Conservation (phyloP, 1,284 basidiomycete species). For the Ceratobasidium sp. region DNA sequence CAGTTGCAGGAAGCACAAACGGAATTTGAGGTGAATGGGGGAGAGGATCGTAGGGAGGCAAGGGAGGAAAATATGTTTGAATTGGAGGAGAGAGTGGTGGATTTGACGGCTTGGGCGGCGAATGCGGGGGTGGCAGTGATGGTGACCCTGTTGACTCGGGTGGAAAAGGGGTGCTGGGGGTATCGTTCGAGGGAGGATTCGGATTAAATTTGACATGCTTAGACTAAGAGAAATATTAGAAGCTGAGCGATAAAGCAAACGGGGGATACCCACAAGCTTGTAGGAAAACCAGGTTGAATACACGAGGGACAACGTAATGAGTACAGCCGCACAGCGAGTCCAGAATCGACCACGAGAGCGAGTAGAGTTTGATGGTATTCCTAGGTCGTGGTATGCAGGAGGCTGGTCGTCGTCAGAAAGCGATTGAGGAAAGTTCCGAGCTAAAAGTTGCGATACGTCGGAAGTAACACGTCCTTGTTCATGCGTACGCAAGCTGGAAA, state of each 20-base stretch:
- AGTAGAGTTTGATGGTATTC: background rate
- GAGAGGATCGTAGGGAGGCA: background rate
- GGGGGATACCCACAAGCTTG: background rate
- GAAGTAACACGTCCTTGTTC: background rate
- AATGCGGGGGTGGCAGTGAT: background rate
- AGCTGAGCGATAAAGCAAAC: background rate
- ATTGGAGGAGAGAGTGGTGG: background rate
- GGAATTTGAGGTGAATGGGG: background rate
- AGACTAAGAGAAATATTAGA: background rate
- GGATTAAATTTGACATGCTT: background rate
- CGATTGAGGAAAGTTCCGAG: background rate
- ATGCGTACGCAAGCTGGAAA: background rate
- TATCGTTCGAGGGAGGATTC: background rate
- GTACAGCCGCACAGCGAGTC: background rate
- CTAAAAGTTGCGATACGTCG: background rate
- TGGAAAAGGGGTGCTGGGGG: background rate
- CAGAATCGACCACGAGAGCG: background rate
- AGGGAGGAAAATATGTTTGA: background rate
- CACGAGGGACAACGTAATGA: background rate
- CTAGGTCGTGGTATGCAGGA: slow-evolving; percentile 5
- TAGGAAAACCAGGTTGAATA: background rate
- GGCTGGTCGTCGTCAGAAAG: background rate
- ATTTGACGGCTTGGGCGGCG: background rate
- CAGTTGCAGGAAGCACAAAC: background rate
- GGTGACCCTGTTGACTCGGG: background rate